These are phyloP conservation scores for Arctium lappa DNA, from an alignment of 129 eudicot genomes.

Conservation along the genomic window DNA sequence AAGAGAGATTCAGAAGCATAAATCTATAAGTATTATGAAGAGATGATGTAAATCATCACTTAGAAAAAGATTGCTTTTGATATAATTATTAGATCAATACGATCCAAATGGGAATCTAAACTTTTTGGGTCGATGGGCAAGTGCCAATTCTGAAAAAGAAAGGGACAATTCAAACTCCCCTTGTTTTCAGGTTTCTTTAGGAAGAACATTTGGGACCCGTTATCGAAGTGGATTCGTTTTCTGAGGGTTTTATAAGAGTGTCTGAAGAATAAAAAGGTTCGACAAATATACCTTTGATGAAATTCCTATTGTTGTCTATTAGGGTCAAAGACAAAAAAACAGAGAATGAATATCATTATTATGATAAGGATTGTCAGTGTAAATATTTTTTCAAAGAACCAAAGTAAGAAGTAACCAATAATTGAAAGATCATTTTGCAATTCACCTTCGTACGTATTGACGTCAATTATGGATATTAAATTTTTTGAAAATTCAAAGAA, in stretches of 20 bases:
- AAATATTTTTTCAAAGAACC: background rate
- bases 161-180: conserved; percentile 18
- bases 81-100: conserved; percentile 15
- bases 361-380: background rate
- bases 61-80: conserved; percentile 1
- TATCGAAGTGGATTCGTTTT: conserved; percentile 13
- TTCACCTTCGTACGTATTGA: background rate
- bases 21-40: background rate
- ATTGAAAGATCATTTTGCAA: background rate
- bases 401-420: background rate
- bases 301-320: conserved; percentile 21
- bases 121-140: conserved; percentile 9
- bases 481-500: background rate
- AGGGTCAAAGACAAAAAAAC: conserved; percentile 24
- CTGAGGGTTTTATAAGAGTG: conserved; percentile 13
- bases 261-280: conserved; percentile 1
- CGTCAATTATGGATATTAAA: background rate
- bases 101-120: background rate
- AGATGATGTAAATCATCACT: conserved; percentile 11
- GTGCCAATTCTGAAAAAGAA: conserved; percentile 13
- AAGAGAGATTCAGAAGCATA: background rate
- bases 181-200: conserved; percentile 10
- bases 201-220: conserved; percentile 30
- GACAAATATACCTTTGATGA: conserved; percentile 23
- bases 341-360: background rate